Evolutionary conservation across 176 grass and related monocot genomes (phyloP), one percentile per base, ranked within the genome.

Genomic region (Avena sativa): DNA sequence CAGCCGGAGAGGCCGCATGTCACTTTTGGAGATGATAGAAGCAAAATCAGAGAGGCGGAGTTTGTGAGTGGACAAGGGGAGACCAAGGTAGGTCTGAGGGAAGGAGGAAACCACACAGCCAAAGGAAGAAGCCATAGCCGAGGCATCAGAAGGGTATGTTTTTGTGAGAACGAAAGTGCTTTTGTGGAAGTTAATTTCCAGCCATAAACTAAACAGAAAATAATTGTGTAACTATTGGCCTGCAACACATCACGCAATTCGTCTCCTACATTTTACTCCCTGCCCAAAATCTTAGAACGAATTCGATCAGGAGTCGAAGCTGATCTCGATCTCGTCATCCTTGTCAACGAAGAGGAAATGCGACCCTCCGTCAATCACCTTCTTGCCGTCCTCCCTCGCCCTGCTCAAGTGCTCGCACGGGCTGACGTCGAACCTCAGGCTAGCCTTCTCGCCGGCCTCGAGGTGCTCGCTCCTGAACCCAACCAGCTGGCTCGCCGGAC

Each of bases 351-450:
- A 76, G 14, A 76, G 25, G 73, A 76, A 76, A 9, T 76, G 73
- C 16, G 48, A 76, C 48, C 48, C 73, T 17, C 48, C 28, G 8
- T 76, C 48, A 25, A 76, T 30, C 48, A 76, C 73, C 73, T 52
- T 76, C 73, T 76, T 76, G 73, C 73, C 73, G 48, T 76, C 73
- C 73, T 76, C 25, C 48, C 73, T 76, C 8, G 73, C 73, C 48
- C 73, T 53, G 48, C 73, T 76, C 23, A 76, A 19, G 48, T 76
- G 73, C 73, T 76, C 73, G 23, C 73, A 76, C 3, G 73, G 73
- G 73, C 73, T 76, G 0, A 76, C 73, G 0, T 76, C 73, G 8
- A 76, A 17, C 23, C 13, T 53, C 13, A 76, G 8, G 73, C 73
- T 52, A 53, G 48, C 73, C 73, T 30, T 53, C 73, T 76, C 73